Conservation (phyloP, 2,329 filamentous ascomycete species). For the Paraconiothyrium sp. region DNA sequence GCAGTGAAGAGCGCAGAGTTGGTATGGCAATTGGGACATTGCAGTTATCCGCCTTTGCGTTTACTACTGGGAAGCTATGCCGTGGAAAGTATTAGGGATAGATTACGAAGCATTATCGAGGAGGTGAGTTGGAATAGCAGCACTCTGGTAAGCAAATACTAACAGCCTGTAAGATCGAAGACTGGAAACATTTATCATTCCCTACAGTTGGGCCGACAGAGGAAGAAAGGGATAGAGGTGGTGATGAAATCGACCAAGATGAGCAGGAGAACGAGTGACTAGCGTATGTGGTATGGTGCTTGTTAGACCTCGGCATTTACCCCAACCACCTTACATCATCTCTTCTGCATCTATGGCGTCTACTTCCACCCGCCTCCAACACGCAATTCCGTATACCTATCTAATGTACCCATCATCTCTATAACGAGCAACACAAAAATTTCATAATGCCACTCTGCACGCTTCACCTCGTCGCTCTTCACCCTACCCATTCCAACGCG, state of each 20-base stretch:
- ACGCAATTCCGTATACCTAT: neutral
- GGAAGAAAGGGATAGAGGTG: conserved; percentile 26
- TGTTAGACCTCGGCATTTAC: conserved; percentile 12
- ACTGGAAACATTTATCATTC: conserved; percentile 89
- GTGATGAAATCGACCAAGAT: conserved; percentile 12
- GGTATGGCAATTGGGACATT: conserved; percentile 93
- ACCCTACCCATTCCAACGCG: conserved; percentile 42
- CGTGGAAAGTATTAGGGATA: conserved; percentile 92
- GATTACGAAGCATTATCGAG: conserved; percentile 88
- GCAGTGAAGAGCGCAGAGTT: conserved; percentile 92
- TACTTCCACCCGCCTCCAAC: neutral
- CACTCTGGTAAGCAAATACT: neutral
- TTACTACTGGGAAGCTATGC: conserved; percentile 92
- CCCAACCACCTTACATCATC: conserved; percentile 7
- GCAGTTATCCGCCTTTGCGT: conserved; percentile 88
- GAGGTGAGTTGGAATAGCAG: conserved; percentile 67
- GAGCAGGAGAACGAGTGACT: conserved; percentile 16
- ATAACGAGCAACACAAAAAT: neutral
- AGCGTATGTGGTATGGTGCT: neutral
- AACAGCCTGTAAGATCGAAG: conserved; percentile 62
- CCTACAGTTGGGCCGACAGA: conserved; percentile 51
- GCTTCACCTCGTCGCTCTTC: conserved; percentile 57
- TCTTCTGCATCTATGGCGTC: neutral
- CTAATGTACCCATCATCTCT: neutral
- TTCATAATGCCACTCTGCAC: conserved; percentile 61